Percentiles rank a stretch among this genome's conserved stretches.
Conservation (phyloP, 805 yeast genomes). For the Starmerella khaoyaiensis region DNA sequence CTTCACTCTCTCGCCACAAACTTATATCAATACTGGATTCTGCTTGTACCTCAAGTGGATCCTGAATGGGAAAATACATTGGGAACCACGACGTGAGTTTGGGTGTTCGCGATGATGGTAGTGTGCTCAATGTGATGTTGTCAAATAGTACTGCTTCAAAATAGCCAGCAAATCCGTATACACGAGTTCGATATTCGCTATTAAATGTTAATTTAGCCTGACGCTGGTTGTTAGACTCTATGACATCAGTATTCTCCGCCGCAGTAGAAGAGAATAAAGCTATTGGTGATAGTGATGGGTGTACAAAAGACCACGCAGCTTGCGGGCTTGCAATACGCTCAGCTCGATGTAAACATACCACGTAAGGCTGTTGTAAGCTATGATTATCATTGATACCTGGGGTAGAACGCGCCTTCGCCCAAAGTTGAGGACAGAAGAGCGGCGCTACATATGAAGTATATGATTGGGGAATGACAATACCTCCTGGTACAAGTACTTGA, state of each 20-base stretch:
- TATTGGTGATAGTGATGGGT: too few relatives aligned
- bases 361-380: conserved; percentile 33
- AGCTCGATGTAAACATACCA: conserved; percentile 32
- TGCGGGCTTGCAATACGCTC: conserved; percentile 36
- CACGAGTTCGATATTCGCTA: conserved; percentile 37
- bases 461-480: conserved; percentile 49
- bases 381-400: background rate
- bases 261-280: background rate
- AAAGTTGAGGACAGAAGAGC: conserved; percentile 43
- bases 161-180: conserved; percentile 67
- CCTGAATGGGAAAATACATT: conserved; percentile 44
- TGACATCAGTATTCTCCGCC: background rate
- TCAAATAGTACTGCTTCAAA: conserved; percentile 60
- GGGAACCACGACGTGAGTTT: conserved; percentile 59
- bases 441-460: conserved; percentile 57
- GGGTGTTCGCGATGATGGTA: conserved; percentile 33
- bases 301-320: conserved; percentile 49
- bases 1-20: conserved; percentile 36
- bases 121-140: conserved; percentile 41
- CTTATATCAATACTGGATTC: conserved; percentile 43
- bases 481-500: conserved; percentile 30
- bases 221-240: conserved; percentile 7
- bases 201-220: conserved; percentile 31
- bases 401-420: conserved; percentile 20
- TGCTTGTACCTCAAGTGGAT: conserved; percentile 41